Evolutionary conservation across 2,329 filamentous ascomycete genomes (phyloP).

Genomic region (Lecanosticta acicola): DNA sequence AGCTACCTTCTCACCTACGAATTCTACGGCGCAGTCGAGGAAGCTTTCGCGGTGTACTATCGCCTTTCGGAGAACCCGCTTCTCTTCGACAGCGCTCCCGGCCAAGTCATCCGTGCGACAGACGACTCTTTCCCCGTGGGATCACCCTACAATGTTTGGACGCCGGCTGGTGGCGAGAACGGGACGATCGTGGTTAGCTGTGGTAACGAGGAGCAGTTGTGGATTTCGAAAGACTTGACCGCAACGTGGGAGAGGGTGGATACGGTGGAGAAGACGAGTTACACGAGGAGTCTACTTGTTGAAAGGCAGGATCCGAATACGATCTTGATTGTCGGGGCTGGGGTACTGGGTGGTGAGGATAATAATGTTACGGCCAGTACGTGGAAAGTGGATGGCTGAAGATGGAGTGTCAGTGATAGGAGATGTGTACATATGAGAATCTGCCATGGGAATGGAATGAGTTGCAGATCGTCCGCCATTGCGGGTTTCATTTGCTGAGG

Average conservation of each 20-base stretch:
- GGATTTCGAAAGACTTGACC: conserved; percentile 44
- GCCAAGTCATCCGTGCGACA: conserved; percentile 39
- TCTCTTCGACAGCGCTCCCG: conserved; percentile 40
- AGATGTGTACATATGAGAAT: neutral
- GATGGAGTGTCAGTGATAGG: too few relatives aligned
- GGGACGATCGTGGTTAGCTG: conserved; percentile 48
- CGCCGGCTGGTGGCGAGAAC: conserved; percentile 40
- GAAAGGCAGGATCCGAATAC: conserved; percentile 35
- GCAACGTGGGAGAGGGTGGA: conserved; percentile 44
- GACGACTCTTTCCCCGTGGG: conserved; percentile 43
- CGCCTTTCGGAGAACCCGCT: conserved; percentile 45
- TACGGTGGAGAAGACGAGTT: conserved; percentile 31
- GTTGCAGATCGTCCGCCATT: neutral
- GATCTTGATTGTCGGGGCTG: conserved; percentile 41
- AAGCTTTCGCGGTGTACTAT: conserved; percentile 49
- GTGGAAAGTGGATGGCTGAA: neutral
- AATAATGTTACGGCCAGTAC: conserved; percentile 24
- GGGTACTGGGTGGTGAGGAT: conserved; percentile 27
- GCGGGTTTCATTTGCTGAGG: too few relatives aligned
- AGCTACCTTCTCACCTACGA: conserved; percentile 62
- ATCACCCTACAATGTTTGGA: conserved; percentile 51
- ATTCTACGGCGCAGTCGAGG: conserved; percentile 47
- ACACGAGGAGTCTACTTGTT: conserved; percentile 45
- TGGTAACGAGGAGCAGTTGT: conserved; percentile 39
- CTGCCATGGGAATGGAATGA: neutral